Conservation (phyloP, 129 eudicot genomes). For the Centrapalus pauciflorus region DNA sequence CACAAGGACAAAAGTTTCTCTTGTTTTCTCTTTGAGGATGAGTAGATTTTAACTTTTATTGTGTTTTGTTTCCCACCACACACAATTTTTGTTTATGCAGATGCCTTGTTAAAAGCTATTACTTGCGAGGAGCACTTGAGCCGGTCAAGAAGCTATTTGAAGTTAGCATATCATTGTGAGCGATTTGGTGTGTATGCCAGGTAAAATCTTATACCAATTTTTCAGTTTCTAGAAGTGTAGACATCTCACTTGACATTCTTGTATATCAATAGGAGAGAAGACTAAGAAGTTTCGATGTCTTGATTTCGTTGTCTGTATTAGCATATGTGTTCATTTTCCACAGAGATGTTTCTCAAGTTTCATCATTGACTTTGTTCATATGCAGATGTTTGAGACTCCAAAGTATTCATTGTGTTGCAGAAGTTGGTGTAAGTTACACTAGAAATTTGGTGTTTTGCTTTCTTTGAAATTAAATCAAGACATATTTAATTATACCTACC, state of each 20-base stretch:
- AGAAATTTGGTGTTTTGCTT: neutral
- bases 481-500: neutral
- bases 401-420: conserved; percentile 52
- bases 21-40: neutral
- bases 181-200: conserved; percentile 65
- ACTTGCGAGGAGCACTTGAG: conserved; percentile 28
- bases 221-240: neutral
- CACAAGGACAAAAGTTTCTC: too few species aligned
- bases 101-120: conserved; percentile 33
- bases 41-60: neutral
- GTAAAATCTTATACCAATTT: conserved; percentile 32
- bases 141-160: conserved; percentile 38
- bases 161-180: conserved; percentile 67
- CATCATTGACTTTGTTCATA: conserved; percentile 8
- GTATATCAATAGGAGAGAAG: neutral
- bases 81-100: conserved; percentile 39
- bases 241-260: neutral
- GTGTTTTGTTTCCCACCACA: neutral
- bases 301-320: neutral
- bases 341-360: conserved; percentile 5
- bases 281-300: neutral
- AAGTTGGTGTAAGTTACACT: conserved; percentile 54
- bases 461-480: neutral
- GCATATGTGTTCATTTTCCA: neutral
- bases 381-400: conserved; percentile 72